phyloP scores from a whole-genome alignment of 495 filamentous ascomycete species.

The Lasiosphaeria miniovina region DNA sequence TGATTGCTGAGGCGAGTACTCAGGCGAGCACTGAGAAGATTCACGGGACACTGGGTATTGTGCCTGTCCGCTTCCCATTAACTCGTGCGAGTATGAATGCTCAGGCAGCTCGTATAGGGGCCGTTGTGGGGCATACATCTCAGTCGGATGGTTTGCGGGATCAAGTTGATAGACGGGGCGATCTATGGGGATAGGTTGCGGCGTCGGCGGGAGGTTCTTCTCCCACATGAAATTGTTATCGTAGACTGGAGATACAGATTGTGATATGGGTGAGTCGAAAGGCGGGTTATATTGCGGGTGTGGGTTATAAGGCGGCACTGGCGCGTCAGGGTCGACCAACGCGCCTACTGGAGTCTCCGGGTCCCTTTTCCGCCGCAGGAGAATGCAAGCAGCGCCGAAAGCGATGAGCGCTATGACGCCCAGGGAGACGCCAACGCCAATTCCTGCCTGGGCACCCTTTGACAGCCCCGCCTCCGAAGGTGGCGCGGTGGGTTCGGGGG shows the following conservation, averaged over 20 bases:
- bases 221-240: conserved; percentile 18
- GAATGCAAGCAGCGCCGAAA: conserved; percentile 24
- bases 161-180: conserved; percentile 24
- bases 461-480: conserved; percentile 23
- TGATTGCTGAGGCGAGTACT: neutral
- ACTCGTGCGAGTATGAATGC: conserved; percentile 30
- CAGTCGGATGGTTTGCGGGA: conserved; percentile 12
- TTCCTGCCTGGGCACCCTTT: conserved; percentile 35
- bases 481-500: neutral
- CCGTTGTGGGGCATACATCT: conserved; percentile 22
- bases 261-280: neutral
- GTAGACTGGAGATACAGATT: conserved; percentile 6
- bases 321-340: conserved; percentile 9
- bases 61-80: conserved; percentile 19
- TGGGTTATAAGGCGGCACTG: conserved; percentile 20
- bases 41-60: conserved; percentile 4
- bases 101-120: conserved; percentile 32
- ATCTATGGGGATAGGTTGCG: neutral
- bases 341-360: conserved; percentile 7
- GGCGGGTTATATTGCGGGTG: neutral
- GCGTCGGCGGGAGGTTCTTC: conserved; percentile 11
- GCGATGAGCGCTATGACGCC: conserved; percentile 26
- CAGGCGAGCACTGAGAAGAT: neutral
- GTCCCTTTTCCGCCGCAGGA: conserved; percentile 20
- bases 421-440: conserved; percentile 35